Conservation (phyloP, 2,329 filamentous ascomycete genomes). For the Ceratocystis smalleyi region DNA sequence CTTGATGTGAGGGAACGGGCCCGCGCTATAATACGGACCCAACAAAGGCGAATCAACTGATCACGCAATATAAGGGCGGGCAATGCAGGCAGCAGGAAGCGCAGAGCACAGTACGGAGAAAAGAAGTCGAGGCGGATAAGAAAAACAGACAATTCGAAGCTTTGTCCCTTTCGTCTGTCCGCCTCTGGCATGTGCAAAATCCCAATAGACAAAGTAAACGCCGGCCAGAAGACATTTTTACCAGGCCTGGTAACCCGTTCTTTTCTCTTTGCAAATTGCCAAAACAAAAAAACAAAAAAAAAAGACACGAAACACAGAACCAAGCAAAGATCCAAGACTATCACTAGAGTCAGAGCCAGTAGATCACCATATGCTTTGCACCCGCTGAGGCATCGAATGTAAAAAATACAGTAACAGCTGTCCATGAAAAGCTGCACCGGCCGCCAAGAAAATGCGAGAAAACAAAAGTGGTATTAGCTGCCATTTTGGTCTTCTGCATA, state of each 20-base stretch:
- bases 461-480: not conserved
- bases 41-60: not conserved
- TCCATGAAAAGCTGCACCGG: not conserved
- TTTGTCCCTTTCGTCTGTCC: not conserved
- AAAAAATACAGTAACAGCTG: no score
- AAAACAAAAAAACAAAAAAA: no score
- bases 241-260: not conserved
- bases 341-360: no score
- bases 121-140: not conserved
- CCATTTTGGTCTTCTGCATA: not conserved
- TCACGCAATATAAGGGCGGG: not conserved
- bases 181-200: not conserved
- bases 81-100: not conserved
- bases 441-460: not conserved
- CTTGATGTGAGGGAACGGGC: conserved; percentile 6
- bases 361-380: no score
- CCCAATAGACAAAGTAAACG: not conserved
- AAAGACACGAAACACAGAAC: not conserved
- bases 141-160: not conserved
- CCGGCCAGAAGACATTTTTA: not conserved
- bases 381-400: no score
- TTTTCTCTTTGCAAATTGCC: not conserved
- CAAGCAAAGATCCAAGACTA: not conserved
- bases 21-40: not conserved
- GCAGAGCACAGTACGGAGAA: not conserved